Percentiles rank a stretch among this genome's conserved stretches.
Conservation (phyloP, 805 yeast species). For the Kazachstania viticola region DNA sequence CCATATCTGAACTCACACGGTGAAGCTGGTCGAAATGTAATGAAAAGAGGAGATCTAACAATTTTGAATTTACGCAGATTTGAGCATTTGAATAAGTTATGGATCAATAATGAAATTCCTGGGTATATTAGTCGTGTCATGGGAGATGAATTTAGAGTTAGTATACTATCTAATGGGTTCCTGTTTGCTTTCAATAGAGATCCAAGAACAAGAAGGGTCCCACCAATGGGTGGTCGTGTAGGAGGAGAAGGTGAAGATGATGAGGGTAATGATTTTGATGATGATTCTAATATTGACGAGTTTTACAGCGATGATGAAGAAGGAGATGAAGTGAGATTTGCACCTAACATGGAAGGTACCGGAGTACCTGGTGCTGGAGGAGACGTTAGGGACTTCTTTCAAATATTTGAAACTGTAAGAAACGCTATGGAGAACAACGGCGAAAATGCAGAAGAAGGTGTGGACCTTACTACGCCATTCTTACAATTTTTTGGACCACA, state of each 20-base stretch:
- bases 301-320: conserved; percentile 6
- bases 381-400: conserved; percentile 18
- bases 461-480: conserved; percentile 12
- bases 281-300: conserved; percentile 14
- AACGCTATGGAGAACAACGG: conserved; percentile 11
- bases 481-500: conserved; percentile 15
- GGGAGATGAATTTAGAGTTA: conserved; percentile 26
- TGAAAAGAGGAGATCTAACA: conserved; percentile 45
- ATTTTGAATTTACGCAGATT: conserved; percentile 42
- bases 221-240: too few relatives aligned
- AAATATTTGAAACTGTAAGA: conserved; percentile 18
- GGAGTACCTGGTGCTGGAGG: conserved; percentile 10
- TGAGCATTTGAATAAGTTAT: conserved; percentile 42
- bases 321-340: conserved; percentile 2
- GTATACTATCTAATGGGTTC: conserved; percentile 18
- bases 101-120: conserved; percentile 50
- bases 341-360: conserved; percentile 8
- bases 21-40: conserved; percentile 49
- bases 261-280: conserved; percentile 15
- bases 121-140: conserved; percentile 34
- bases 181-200: conserved; percentile 19
- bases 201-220: conserved; percentile 14
- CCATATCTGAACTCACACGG: conserved; percentile 72
- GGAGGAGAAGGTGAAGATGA: conserved; percentile 7
- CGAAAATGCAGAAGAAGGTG: conserved; percentile 9